Base-by-base conservation (phyloP, 192 early-diverging fungal genomes). In the Mortierella alpina region DNA sequence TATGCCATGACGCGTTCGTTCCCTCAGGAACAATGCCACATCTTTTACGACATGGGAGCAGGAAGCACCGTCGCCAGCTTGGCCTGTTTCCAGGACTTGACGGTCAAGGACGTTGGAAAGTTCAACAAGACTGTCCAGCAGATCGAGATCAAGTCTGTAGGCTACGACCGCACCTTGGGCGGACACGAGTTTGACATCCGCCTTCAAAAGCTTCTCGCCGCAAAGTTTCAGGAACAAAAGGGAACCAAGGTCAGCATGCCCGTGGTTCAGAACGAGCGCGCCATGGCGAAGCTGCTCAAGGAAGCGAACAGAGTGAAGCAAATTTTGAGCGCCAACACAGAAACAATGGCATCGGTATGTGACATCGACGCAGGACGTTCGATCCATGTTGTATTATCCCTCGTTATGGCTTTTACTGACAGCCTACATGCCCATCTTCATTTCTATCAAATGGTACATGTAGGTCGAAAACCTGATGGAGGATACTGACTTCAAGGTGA, bases 41-140 rank as follows among this genome's bases (percentile, higher is more conserved):
- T 99, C 60, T 97, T 98, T 75, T 98, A 95, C 84, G 98, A 99
- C 84, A 96, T 98, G 95, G 98, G 98, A 2, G 97, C 98, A 12
- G 95, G 96, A 39, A 93, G 91, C 69, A 98, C 98, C 2, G 91
- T 89, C n/a, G 96, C 93, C 22, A 93, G 95, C 7, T 87, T 99
- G 17, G 94, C 93, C 2, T 87, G 86, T 47, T 97, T 98, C 82
- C 86, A 89, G 9, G 86, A 89, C 39, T 77, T 85, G 47, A 65
- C 83, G n/a, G 69, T 84, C 39, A 92, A 92, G 81, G 88, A 87
- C 46, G 83, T 79, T 65, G 82, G 90, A 74, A 86, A 90, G 79
- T 75, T 64, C 68, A 69, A 90, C 84, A 81, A 86, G 53, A 84
- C 84, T 8, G 52, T 88, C 39, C 86, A 88, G 49, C 87, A 93